phyloP scores from a whole-genome alignment of 768 basidiomycete species.

The Suillus subaureus region DNA sequence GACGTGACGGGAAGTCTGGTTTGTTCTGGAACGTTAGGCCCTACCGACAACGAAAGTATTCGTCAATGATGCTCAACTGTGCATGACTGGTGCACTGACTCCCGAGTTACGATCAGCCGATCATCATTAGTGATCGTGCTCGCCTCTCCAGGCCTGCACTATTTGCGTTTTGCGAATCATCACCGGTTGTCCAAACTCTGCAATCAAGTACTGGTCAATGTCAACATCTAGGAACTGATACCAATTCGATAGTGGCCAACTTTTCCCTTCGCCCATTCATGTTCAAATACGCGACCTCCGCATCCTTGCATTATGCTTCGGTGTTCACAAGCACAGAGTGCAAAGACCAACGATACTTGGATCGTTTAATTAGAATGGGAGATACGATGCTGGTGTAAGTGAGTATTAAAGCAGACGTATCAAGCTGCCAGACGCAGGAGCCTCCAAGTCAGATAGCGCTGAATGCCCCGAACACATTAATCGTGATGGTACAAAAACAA shows the following conservation, averaged over 20 bases:
- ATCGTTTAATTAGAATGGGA: background rate
- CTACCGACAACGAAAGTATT: background rate
- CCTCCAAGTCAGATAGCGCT: background rate
- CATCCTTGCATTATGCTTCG: background rate
- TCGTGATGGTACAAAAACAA: conserved; percentile 7
- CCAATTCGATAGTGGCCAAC: no score
- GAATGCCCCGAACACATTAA: background rate
- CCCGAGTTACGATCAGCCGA: background rate
- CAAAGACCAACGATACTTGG: background rate
- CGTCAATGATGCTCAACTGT: background rate
- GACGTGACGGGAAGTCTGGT: no score
- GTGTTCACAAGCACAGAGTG: background rate
- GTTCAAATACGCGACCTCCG: no score
- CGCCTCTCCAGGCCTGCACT: no score
- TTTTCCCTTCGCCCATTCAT: no score
- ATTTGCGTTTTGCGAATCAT: background rate
- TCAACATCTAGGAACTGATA: background rate
- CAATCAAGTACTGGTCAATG: background rate
- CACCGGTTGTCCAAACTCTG: background rate
- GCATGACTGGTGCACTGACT: background rate
- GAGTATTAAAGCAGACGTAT: background rate
- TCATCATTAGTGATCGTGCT: background rate
- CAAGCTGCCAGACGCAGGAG: background rate
- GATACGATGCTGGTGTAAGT: background rate
- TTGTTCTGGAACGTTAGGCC: background rate